Conservation (phyloP, 2,329 filamentous ascomycete genomes). For the Alternaria metachromatica region DNA sequence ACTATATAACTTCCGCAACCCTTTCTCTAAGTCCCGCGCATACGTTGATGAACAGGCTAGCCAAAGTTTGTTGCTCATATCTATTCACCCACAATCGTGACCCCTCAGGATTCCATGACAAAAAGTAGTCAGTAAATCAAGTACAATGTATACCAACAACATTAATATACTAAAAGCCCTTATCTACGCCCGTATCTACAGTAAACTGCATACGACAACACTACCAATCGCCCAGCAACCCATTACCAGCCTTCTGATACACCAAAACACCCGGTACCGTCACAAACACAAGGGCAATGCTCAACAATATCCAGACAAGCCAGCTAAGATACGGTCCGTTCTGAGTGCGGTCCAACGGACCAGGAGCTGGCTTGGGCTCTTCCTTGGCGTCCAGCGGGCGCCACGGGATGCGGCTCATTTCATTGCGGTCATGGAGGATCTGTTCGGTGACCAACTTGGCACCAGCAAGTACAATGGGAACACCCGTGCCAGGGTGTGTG, state of each 20-base stretch:
- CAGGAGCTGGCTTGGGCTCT: background rate
- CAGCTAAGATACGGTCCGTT: conserved; percentile 16
- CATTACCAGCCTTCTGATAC: background rate
- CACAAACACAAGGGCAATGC: conserved; percentile 10
- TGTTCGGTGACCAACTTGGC: conserved; percentile 67
- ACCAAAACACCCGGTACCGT: background rate
- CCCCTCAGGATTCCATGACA: background rate
- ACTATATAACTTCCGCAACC: background rate
- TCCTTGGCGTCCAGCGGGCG: conserved; percentile 4
- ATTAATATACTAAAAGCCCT: background rate
- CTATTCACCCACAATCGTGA: background rate
- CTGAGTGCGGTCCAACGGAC: conserved; percentile 26
- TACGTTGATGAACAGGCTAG: background rate
- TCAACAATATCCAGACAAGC: conserved; percentile 24
- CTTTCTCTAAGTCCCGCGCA: background rate
- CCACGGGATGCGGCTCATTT: conserved; percentile 50
- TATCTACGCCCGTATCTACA: background rate
- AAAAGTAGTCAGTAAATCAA: background rate
- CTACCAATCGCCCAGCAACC: conserved; percentile 5
- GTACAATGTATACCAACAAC: background rate
- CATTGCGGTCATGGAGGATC: conserved; percentile 51
- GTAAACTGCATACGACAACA: background rate
- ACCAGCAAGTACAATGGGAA: conserved; percentile 75
- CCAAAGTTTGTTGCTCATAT: background rate
- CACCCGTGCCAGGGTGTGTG: conserved; percentile 77